Evolutionary conservation across 2,329 filamentous ascomycete genomes (phyloP).

Genomic region (Fusarium sp.): DNA sequence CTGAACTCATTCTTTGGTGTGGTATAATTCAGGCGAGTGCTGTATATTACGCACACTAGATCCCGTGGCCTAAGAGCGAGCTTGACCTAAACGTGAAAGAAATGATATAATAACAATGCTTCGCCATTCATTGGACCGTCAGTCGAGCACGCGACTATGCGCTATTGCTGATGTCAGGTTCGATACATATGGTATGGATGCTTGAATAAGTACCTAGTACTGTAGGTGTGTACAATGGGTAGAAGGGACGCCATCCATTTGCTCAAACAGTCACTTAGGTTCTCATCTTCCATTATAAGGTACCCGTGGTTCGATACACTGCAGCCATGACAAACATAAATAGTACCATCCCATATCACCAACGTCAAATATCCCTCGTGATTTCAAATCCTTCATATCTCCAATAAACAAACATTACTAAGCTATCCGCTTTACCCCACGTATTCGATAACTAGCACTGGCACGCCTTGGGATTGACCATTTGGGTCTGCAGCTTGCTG

Average conservation of each 20-base stretch:
- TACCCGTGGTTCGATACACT: slow-evolving; percentile 3
- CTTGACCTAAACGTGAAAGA: slow-evolving; percentile 8
- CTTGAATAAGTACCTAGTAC: background rate
- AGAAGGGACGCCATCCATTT: background rate
- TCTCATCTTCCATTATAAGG: background rate
- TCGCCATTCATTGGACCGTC: background rate
- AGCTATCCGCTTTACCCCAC: slow-evolving; percentile 31
- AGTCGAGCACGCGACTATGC: slow-evolving; percentile 29
- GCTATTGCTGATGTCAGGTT: slow-evolving; percentile 18
- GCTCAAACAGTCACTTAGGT: background rate
- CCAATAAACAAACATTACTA: slow-evolving; percentile 21
- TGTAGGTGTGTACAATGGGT: background rate
- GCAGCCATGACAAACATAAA: slow-evolving; percentile 7
- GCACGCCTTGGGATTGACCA: slow-evolving; percentile 39
- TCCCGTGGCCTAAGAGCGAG: background rate
- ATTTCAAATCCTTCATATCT: slow-evolving; percentile 5
- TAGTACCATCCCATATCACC: background rate
- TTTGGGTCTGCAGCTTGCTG: slow-evolving; percentile 35
- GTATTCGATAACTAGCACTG: slow-evolving; percentile 13
- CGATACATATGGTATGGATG: background rate
- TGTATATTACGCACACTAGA: background rate
- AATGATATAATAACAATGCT: slow-evolving; percentile 1
- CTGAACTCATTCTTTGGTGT: background rate
- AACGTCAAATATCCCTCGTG: slow-evolving; percentile 2
- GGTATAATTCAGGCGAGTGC: background rate